phyloP scores from a whole-genome alignment of 306 rosid species.

The Lupinus albus region DNA sequence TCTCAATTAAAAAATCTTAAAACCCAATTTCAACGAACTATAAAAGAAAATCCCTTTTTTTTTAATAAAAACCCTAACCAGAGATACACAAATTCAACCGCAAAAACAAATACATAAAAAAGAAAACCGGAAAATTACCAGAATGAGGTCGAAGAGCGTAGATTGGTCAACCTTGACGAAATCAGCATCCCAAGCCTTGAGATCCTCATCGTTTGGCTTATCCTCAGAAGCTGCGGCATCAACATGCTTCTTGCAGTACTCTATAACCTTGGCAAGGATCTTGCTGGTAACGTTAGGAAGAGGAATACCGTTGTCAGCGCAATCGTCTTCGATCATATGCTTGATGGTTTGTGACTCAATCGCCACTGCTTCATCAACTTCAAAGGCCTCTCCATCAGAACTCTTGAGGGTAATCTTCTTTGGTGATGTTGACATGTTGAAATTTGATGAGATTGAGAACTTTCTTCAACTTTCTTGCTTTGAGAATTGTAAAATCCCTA shows the following conservation, averaged over 20 bases:
- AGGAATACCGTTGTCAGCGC: conserved; percentile 31
- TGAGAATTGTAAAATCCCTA: too few relatives aligned
- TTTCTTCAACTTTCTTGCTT: too few relatives aligned
- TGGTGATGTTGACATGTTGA: too few relatives aligned
- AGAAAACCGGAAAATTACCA: too few relatives aligned
- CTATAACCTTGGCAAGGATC: conserved; percentile 34
- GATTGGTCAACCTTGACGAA: conserved; percentile 33
- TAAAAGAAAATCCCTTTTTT: too few relatives aligned
- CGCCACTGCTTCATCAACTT: conserved; percentile 8
- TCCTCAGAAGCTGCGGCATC: not conserved
- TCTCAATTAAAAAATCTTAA: not conserved
- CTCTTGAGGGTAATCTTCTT: not conserved
- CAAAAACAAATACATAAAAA: not conserved
- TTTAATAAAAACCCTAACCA: too few relatives aligned
- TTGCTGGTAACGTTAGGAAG: conserved; percentile 33
- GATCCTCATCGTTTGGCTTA: not conserved
- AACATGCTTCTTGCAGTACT: conserved; percentile 40
- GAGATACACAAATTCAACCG: not conserved
- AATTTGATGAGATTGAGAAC: too few relatives aligned
- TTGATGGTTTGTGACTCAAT: conserved; percentile 38
- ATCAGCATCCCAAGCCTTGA: conserved; percentile 32
- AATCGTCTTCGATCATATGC: conserved; percentile 38
- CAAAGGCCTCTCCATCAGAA: conserved; percentile 35
- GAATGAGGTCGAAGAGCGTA: conserved; percentile 40
- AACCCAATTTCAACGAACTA: too few relatives aligned